Conservation (phyloP, 2,329 filamentous ascomycete genomes). For the Aspergillus vadensis region DNA sequence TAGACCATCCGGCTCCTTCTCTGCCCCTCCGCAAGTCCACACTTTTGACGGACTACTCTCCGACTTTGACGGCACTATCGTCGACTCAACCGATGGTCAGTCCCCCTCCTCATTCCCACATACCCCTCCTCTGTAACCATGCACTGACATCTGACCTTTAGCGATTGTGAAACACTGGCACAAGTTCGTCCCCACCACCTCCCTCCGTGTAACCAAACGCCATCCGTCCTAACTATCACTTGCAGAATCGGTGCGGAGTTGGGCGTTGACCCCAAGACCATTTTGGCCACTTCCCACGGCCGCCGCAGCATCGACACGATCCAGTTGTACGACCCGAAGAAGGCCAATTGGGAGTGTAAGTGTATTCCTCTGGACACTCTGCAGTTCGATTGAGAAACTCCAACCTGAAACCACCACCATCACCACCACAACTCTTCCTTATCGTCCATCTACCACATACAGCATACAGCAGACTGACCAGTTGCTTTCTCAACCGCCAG, state of each 20-base stretch:
- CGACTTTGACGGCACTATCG: constrained; percentile 52
- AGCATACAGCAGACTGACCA: not conserved
- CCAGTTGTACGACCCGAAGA: constrained; percentile 74
- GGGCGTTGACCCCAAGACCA: constrained; percentile 78
- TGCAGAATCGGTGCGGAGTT: constrained; percentile 68
- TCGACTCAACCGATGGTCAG: constrained; percentile 50
- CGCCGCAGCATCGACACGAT: constrained; percentile 86
- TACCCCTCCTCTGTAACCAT: not conserved
- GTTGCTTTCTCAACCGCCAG: constrained; percentile 47
- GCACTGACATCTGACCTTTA: constrained; percentile 16
- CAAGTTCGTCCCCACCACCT: constrained; percentile 46
- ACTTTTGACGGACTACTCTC: constrained; percentile 49
- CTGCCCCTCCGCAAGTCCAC: constrained; percentile 41
- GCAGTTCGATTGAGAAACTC: constrained; percentile 1
- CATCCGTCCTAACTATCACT: not conserved
- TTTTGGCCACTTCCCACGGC: constrained; percentile 88
- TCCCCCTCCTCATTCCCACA: not conserved
- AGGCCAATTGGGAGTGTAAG: constrained; percentile 92
- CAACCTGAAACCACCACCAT: not conserved
- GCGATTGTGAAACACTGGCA: constrained; percentile 69
- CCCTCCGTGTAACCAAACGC: not conserved
- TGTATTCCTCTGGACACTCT: constrained; percentile 27
- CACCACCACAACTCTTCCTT: not conserved
- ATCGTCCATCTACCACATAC: too few relatives aligned
- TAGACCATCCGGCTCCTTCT: constrained; percentile 38